Evolutionary conservation across 768 basidiomycete genomes (phyloP), one percentile per base, ranked within the genome.

Genomic region (Russula lepida): DNA sequence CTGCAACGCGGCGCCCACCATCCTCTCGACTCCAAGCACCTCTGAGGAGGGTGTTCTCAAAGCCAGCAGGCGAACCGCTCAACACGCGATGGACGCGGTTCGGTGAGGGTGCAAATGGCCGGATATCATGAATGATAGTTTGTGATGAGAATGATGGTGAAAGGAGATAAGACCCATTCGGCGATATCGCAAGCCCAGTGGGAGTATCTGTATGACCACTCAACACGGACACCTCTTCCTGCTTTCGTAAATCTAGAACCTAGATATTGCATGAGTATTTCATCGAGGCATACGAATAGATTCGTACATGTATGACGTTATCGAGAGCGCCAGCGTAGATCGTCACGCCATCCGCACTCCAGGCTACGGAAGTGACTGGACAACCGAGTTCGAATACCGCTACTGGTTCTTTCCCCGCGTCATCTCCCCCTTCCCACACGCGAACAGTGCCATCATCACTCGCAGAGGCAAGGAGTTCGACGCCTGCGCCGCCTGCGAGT

Each of bases 251-350:
- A 75, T 98, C 95, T 71, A 89, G 94, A 19, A 93, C 85, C 91
- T 94, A 41, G 50, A 60, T 44, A 17, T 6, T 13, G 35, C 7
- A 56, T 41, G 47, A 33, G 52, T 35, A 58, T 41, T 23, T 23
- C 54, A 37, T 52, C 39, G 54, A 52, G 27, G 25, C 27, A 17
- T 21, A 51, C 5, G 23, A 28, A 52, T 23, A 9, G 6, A 41
- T 13, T 79, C 88, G 66, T 69, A 95, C 94, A 71, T 98, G 94
- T 63, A 99, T 87, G 72, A 93, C 92, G 67, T 99, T 99, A 74
- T 99, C 95, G 68, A 98, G 73, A 15, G 90, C 93, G 5, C 88
- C 95, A n/a, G 92, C 82, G 66, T 92, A 99, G 35, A 97, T 80
- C 60, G 83, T 88, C 60, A 88, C 81, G 2, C 92, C 97, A 69